Evolutionary conservation across 108 stramenopile species (phyloP), one percentile per base, ranked within the genome.

Genomic region (Craspedostauros australis): DNA sequence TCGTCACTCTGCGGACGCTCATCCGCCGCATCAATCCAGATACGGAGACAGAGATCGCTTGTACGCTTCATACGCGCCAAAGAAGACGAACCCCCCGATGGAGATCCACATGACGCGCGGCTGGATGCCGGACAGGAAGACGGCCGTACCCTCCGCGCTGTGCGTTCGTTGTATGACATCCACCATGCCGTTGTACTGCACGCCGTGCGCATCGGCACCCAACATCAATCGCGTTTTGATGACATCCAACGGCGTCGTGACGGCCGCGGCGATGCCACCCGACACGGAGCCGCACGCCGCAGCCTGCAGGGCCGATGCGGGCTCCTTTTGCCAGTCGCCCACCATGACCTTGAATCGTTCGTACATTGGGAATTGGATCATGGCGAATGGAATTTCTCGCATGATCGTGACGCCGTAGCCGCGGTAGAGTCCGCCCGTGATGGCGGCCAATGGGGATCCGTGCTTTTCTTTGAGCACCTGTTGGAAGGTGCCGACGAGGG

Each of bases 41-140:
- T 58, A 30, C 1, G 66, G 66, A 16, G 29, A 31, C 19, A 60
- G 15, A 5, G 51, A 16, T 14, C 40, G 19, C 29, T 57, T 58
- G 47, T 55, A 82, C 7, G 49, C 65, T 60, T 99, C 96, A 60
- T 96, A 99, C 8, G 95, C 93, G 3, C 97, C 97, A 64, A 99
- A 98, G 63, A 97, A 99, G 29, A 99, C 91, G 76, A 96, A 95
- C 7, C 99, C 99, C 23, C 99, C 99, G 24, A 99, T 80, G 0
- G 94, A 88, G 52, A 99, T 98, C 89, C 95, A 97, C 65, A 96
- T 79, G 22, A 98, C 95, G 36, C 99, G 73, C 1, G 97, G 96
- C 55, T 89, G 88, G 16, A 96, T 71, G 8, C 97, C 97, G 47
- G 78, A 72, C 40, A 91, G 73, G 23, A 99, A 66, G 21, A 75